Conservation (phyloP, 345 rosid species). For the Gossypium sturtianum region DNA sequence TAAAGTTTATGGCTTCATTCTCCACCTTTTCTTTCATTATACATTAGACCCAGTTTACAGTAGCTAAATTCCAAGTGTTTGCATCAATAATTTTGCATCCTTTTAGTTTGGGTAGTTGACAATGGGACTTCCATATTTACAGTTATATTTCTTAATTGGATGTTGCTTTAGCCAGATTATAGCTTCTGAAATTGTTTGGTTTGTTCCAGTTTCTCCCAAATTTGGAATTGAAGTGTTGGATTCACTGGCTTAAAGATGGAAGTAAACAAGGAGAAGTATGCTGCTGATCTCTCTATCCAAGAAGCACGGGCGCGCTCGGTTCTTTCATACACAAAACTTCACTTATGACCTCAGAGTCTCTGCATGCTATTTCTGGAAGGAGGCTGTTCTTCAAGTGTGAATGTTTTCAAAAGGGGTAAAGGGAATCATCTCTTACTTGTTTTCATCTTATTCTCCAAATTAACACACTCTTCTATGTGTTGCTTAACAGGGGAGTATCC, state of each 20-base stretch:
- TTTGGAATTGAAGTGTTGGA: conserved; percentile 3
- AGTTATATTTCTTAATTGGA: neutral
- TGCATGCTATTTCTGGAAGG: conserved; percentile 56
- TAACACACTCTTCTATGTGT: neutral
- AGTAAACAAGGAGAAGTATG: conserved; percentile 43
- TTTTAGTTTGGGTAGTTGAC: neutral
- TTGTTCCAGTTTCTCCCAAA: conserved; percentile 2
- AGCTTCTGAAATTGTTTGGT: neutral
- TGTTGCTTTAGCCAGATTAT: neutral
- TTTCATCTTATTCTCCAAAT: neutral
- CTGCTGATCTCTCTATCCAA: conserved; percentile 70
- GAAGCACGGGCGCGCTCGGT: conserved; percentile 57
- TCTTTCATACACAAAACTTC: conserved; percentile 65
- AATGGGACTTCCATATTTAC: neutral
- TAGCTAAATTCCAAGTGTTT: neutral
- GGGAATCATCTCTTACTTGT: neutral
- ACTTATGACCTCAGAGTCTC: conserved; percentile 60
- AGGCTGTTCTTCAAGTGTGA: conserved; percentile 76
- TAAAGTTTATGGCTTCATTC: neutral
- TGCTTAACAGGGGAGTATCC: conserved; percentile 64
- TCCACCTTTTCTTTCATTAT: neutral
- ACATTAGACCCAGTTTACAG: neutral
- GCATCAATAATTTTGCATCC: neutral
- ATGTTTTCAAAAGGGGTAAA: conserved; percentile 90
- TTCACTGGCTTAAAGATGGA: conserved; percentile 33